Base-by-base conservation (phyloP, 345 rosid genomes). In the Acer saccharum region DNA sequence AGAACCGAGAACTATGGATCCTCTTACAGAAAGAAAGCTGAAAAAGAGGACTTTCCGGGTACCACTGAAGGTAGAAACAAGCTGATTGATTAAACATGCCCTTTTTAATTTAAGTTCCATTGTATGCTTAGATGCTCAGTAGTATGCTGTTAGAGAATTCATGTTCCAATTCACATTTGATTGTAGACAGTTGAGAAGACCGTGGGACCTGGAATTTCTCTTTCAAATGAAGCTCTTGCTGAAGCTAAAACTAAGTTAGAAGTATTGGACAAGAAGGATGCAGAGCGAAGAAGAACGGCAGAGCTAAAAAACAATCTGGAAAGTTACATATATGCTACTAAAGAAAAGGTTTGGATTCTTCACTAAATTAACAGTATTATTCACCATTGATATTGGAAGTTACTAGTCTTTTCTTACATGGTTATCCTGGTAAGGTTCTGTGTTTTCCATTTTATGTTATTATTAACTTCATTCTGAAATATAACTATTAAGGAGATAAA, bases 271-370 rank as follows among this genome's bases (percentile, higher is more conserved):
- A 90, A 86, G 89, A 94, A 86, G 84, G 99, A 97, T 80, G 88
- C 84, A 27, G 99, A 94, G 83, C 84, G 99, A 73, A 88, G 92
- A 87, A 91, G 92, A 79, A 97, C 99, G 41, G 98, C 98, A 1
- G 98, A 97, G 81, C 82, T 94, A 69, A 97, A 97, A 82, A 94
- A 97, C 85, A 86, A 87, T 83, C 91, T 97, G 87, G 99, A 97
- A 83, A 91, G 90, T 54, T 97, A 94, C 81, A 90, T 97, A 80
- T 97, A 97, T 85, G 89, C 95, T 35, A 94, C 98, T 18, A 97
- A 97, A 89, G 99, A 97, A 79, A 90, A 94, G 97, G 99, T 84
- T 39, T 66, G 81, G 12, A 41, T 32, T 72, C 39, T 60, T 44
- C 7, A 13, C 64, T 58, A 55, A 17, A 25, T 72, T 27, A 35